These are phyloP conservation scores for Astragalus glycyphyllos DNA, from an alignment of 306 rosid genomes.

Conservation along the genomic window DNA sequence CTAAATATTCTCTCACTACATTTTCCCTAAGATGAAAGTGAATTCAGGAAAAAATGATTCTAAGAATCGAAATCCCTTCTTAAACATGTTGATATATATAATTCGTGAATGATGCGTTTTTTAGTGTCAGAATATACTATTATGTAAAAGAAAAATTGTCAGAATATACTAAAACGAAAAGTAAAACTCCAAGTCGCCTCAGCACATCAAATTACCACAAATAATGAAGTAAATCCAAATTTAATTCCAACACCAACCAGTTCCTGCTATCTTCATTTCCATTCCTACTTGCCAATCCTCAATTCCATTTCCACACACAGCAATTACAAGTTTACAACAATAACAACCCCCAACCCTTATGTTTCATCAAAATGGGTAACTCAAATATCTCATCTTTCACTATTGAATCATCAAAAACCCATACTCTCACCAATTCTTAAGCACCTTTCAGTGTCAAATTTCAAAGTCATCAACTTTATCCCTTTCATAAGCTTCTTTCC, in stretches of 20 bases:
- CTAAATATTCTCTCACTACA: too few species aligned
- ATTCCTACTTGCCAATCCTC: neutral
- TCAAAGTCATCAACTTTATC: constrained; percentile 16
- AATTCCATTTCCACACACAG: constrained; percentile 13
- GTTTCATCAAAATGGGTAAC: constrained; percentile 26
- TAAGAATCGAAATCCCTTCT: too few species aligned
- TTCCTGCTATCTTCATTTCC: constrained; percentile 12
- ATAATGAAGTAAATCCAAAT: constrained; percentile 26
- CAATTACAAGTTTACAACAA: neutral
- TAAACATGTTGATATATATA: too few species aligned
- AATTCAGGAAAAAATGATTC: too few species aligned
- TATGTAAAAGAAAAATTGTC: too few species aligned
- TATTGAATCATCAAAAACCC: constrained; percentile 6
- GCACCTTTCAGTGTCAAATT: constrained; percentile 3
- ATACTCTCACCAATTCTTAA: constrained; percentile 3
- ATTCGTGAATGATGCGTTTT: too few species aligned
- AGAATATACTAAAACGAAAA: too few species aligned
- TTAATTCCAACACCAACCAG: constrained; percentile 40
- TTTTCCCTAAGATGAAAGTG: too few species aligned
- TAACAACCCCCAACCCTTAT: neutral
- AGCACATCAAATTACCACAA: neutral
- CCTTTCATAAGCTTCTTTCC: constrained; percentile 42
- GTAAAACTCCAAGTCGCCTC: neutral
- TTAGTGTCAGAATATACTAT: too few species aligned
- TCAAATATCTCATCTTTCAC: constrained; percentile 34